Base-by-base conservation (phyloP, 805 yeast genomes). In the Candida xiaguanensis region DNA sequence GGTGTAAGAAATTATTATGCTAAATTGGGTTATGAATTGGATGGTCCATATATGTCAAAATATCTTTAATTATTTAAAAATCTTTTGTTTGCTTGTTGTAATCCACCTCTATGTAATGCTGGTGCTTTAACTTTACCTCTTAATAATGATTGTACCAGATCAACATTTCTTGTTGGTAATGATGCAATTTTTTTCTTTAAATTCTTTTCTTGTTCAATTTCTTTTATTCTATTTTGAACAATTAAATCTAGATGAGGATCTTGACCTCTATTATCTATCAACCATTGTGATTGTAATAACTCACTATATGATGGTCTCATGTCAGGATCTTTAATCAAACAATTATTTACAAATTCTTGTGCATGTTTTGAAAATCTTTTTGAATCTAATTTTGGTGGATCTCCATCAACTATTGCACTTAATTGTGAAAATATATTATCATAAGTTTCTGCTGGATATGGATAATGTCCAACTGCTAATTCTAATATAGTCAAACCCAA, bases 31-130 rank as follows among this genome's bases (percentile, higher is more conserved):
- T 93, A 93, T 63, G 77, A 74, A 47, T 70, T 93, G 45, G 99
- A 93, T 55, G 99, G 99, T 2, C 98, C 98, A 12, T 93, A 75
- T 63, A 93, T 93, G 99, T 90, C 98, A n/a, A 93, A 66, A 28
- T 44, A 13, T 17, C 19, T 36, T 23, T 23, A 28, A 8, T 34
- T 22, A 41, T 45, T 42, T 11, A 41, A 32, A 16, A 46, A 46
- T 20, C 44, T 47, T 36, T 40, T 41, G 34, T 44, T 50, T 6
- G 46, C 40, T 38, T 45, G 48, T 30, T 48, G 44, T 13, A 65
- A 54, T 1, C 72, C 72, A 8, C 72, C 71, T 43, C 72, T 55
- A 47, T 67, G 73, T 38, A 67, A 57, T 8, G 74, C 71, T 4
- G 73, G 73, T 4, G 73, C 69, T 39, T 53, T 58, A 14, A 67